These are phyloP conservation scores for Hirsutella rhossiliensis DNA, from an alignment of 2,329 filamentous ascomycete genomes.

Conservation along the genomic window DNA sequence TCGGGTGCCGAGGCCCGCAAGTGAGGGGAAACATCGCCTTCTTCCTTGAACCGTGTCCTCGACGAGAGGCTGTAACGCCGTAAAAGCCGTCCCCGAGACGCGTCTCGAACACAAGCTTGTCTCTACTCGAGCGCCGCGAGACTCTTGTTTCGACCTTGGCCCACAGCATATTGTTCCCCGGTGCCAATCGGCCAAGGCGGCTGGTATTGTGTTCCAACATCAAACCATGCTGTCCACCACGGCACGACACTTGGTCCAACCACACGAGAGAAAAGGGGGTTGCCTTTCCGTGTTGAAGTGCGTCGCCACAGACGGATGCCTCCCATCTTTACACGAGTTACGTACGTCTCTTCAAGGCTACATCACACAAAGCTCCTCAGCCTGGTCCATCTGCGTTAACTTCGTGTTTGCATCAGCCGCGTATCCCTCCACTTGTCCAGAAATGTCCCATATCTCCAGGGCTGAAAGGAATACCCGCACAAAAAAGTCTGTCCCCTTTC, in stretches of 20 bases:
- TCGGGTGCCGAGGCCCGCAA: too few relatives aligned
- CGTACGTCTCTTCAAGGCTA: background rate
- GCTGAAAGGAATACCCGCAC: background rate
- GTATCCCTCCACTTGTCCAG: background rate
- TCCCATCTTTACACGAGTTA: background rate
- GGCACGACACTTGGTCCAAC: background rate
- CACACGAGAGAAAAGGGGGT: background rate
- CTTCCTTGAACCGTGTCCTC: too few relatives aligned
- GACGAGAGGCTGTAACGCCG: too few relatives aligned
- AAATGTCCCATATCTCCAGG: background rate
- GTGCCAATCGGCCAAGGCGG: background rate
- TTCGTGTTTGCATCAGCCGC: background rate
- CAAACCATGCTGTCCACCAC: background rate
- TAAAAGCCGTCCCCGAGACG: too few relatives aligned
- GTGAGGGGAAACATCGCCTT: too few relatives aligned
- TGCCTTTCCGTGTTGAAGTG: background rate
- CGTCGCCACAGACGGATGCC: background rate
- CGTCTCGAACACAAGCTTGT: background rate
- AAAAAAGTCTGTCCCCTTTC: background rate
- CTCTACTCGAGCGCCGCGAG: too few relatives aligned
- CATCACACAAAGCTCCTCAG: background rate
- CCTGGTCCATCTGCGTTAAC: background rate
- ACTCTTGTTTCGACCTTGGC: background rate
- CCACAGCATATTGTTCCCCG: background rate
- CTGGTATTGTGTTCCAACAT: background rate